A percentile compares a stretch with the other conserved stretches of the same genome.
phyloP scores from a whole-genome alignment of 2,329 filamentous ascomycete species.

The Thielaviopsis euricoi region DNA sequence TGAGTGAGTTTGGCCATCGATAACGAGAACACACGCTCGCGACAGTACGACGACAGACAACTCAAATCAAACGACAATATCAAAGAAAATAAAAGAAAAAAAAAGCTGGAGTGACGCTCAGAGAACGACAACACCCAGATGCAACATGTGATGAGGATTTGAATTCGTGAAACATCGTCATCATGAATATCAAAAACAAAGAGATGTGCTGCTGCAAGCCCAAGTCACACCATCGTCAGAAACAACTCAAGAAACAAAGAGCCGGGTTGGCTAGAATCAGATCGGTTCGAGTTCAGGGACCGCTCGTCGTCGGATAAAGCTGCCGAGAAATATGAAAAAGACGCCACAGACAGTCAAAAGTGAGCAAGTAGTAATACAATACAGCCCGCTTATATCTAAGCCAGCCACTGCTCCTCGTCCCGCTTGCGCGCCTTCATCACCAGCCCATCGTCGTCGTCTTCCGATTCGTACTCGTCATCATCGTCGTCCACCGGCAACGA shows the following conservation, averaged over 20 bases:
- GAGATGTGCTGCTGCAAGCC: background rate
- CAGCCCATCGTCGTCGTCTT: conserved; percentile 38
- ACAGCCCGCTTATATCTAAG: conserved; percentile 23
- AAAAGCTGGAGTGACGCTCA: background rate
- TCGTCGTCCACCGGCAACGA: conserved; percentile 23
- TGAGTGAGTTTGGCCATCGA: too few relatives aligned
- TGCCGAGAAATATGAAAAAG: background rate
- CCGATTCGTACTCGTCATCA: conserved; percentile 22
- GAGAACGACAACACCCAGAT: background rate
- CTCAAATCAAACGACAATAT: background rate
- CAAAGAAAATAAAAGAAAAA: too few relatives aligned
- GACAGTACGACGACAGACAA: too few relatives aligned
- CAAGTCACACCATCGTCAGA: too few relatives aligned
- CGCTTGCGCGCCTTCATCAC: conserved; percentile 40
- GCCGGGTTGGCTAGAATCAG: too few relatives aligned
- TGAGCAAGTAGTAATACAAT: background rate
- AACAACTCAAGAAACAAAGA: too few relatives aligned
- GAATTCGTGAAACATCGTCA: background rate
- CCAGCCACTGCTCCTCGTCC: conserved; percentile 44
- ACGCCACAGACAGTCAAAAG: background rate
- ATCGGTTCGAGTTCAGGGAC: too few relatives aligned
- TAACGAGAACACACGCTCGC: background rate
- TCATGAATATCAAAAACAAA: background rate
- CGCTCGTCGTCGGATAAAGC: too few relatives aligned
- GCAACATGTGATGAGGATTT: background rate